phyloP scores from a whole-genome alignment of 192 early-diverging fungal species.

The Rhizoclosmatium globosum region DNA sequence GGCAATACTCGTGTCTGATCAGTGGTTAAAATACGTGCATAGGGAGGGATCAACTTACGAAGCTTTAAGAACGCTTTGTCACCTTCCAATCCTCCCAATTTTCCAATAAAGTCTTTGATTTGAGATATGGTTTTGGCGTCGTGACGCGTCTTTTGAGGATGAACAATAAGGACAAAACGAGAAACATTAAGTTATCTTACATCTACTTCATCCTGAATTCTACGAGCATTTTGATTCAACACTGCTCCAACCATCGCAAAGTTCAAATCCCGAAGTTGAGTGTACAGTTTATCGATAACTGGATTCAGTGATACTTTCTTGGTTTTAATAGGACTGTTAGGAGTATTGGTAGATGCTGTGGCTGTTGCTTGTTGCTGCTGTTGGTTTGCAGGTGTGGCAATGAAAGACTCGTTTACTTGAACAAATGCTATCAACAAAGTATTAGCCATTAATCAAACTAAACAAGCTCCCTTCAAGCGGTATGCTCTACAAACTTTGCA shows the following conservation, averaged over 20 bases:
- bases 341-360: neutral
- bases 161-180: slow-evolving; percentile 16
- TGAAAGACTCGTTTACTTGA: slow-evolving; percentile 31
- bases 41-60: slow-evolving; percentile 58
- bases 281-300: slow-evolving; percentile 80
- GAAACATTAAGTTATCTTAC: slow-evolving; percentile 38
- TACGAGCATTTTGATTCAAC: slow-evolving; percentile 83
- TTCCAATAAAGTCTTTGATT: slow-evolving; percentile 92
- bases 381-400: slow-evolving; percentile 16
- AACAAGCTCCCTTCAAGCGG: too few relatives aligned
- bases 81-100: slow-evolving; percentile 80
- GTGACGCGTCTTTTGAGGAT: slow-evolving; percentile 74
- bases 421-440: slow-evolving; percentile 57
- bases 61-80: slow-evolving; percentile 86
- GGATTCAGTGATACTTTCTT: slow-evolving; percentile 81
- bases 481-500: slow-evolving; percentile 54
- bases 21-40: neutral
- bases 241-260: slow-evolving; percentile 89
- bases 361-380: neutral
- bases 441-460: slow-evolving; percentile 73
- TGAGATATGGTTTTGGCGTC: slow-evolving; percentile 90
- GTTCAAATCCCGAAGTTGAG: slow-evolving; percentile 85
- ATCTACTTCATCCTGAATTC: slow-evolving; percentile 89
- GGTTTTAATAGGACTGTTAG: slow-evolving; percentile 36
- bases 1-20: slow-evolving; percentile 77